Evolutionary conservation across 495 filamentous ascomycete genomes (phyloP), one percentile per base, ranked within the genome.

Genomic region (Opeltia flavorubescens): DNA sequence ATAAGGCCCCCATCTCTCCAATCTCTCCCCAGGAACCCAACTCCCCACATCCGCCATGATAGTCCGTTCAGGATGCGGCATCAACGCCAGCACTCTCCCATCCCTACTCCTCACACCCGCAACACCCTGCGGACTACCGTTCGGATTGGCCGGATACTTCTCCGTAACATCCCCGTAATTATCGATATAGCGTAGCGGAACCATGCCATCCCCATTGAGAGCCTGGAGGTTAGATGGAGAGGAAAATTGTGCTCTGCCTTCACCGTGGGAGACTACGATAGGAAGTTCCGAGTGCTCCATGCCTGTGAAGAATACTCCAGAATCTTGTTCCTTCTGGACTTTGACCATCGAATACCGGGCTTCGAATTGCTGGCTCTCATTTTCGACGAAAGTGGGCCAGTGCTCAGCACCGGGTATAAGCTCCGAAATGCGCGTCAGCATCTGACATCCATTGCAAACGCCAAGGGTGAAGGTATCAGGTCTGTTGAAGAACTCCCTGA

Each of bases 361-460:
- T 68, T 98, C 91, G 63, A 94, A 96, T 66, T 95, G 91, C 60
- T 93, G 81, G 53, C 79, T 85, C 36, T 70, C 59, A 62, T 98
- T 98, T 41, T 80, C 70, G 50, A 85, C 81, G 64, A 98, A 98
- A 24, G 72, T 77, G 2, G 91, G 91, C 86, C 88, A 98, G 64
- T 78, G 62, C 43, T 77, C 67, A 4, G 89, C 77, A 20, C 93
- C 91, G 2, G 88, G 89, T 50, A 98, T 93, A 27, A 94, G 65
- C 23, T 80, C 77, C 58, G 82, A 84, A 13, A 98, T 71, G 15
- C 83, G 77, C 11, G 80, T 83, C 18, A 96, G 71, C 77, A 98
- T 95, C 63, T 98, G 91, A 54, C 91, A 95, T 39, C 91, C 91
- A 61, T 98, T 98, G 74, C 91, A 96, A 21, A 96, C 89, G 43